phyloP scores from a whole-genome alignment of 306 rosid genomes.

The Gastrolobium bilobum region DNA sequence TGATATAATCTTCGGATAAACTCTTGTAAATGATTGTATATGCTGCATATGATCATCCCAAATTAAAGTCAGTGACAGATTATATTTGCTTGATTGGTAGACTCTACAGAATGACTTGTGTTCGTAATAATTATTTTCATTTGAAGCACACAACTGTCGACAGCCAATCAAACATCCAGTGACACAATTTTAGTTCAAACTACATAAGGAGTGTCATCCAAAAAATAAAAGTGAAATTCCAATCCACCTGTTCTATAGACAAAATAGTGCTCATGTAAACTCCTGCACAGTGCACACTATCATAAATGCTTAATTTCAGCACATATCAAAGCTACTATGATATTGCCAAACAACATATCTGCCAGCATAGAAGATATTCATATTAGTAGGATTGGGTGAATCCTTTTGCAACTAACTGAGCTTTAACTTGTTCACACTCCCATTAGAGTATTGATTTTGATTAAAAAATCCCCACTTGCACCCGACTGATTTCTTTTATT shows the following conservation, averaged over 20 bases:
- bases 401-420: too few relatives aligned
- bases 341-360: neutral
- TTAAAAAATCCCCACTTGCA: too few relatives aligned
- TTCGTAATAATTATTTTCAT: slow-evolving; percentile 22
- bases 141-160: slow-evolving; percentile 19
- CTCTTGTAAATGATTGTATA: slow-evolving; percentile 81
- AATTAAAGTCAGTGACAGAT: slow-evolving; percentile 43
- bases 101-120: neutral
- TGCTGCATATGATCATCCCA: slow-evolving; percentile 71
- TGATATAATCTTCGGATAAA: slow-evolving; percentile 61
- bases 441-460: too few relatives aligned
- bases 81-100: neutral
- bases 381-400: neutral
- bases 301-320: neutral
- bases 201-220: neutral
- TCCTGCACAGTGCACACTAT: neutral
- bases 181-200: slow-evolving; percentile 1
- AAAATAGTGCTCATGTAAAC: neutral
- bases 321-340: neutral
- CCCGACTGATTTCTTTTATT: too few relatives aligned
- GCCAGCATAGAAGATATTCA: neutral
- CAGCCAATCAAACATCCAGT: slow-evolving; percentile 18
- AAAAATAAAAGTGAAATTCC: neutral
- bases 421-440: too few relatives aligned
- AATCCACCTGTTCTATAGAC: neutral